Conservation (phyloP, 2,329 filamentous ascomycete species). For the Plectosphaerella sp. region DNA sequence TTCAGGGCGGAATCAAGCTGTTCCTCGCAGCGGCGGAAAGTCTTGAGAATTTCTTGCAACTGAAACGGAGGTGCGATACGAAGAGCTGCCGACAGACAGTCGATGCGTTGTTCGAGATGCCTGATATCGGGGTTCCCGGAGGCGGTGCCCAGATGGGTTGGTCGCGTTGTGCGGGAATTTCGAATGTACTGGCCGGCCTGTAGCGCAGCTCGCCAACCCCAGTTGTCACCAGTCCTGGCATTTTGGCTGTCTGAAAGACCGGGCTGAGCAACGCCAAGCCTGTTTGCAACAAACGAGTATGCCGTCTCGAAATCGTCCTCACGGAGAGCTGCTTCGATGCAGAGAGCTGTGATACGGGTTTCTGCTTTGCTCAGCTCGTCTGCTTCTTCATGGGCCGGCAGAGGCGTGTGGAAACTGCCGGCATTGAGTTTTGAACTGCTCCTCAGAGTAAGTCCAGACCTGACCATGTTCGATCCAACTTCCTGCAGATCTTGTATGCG, state of each 20-base stretch:
- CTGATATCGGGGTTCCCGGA: conserved; percentile 60
- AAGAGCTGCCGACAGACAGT: conserved; percentile 71
- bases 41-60: conserved; percentile 70
- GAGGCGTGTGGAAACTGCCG: conserved; percentile 1
- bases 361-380: conserved; percentile 37
- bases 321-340: conserved; percentile 68
- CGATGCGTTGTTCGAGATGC: conserved; percentile 75
- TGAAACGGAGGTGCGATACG: conserved; percentile 66
- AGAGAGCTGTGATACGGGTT: conserved; percentile 72
- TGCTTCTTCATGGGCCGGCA: conserved; percentile 18
- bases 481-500: conserved; percentile 68
- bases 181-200: conserved; percentile 71
- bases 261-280: conserved; percentile 41
- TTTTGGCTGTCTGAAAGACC: conserved; percentile 15
- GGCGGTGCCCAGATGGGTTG: conserved; percentile 56
- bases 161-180: conserved; percentile 45
- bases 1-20: conserved; percentile 65
- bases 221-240: conserved; percentile 45
- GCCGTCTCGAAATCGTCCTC: conserved; percentile 84
- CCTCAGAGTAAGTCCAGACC: conserved; percentile 45
- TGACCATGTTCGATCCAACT: conserved; percentile 63
- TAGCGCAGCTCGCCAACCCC: conserved; percentile 75
- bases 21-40: conserved; percentile 73
- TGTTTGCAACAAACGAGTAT: conserved; percentile 76
- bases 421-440: conserved; percentile 19